Evolutionary conservation across 768 basidiomycete genomes (phyloP), one percentile per base, ranked within the genome.

Genomic region (Termitomyces sp.): DNA sequence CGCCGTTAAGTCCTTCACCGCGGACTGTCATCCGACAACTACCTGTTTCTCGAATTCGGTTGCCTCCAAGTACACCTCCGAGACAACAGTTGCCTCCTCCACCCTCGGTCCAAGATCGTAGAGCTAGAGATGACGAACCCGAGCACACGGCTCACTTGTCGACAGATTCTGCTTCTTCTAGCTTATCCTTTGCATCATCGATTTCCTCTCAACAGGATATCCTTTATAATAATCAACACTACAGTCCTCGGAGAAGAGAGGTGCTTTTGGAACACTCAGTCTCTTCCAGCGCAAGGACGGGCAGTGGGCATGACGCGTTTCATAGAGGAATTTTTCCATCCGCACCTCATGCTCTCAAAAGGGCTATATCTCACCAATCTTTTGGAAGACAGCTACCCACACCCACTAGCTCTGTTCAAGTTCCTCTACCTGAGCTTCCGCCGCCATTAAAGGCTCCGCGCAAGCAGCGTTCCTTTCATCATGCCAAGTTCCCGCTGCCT

Each of bases 381-480:
- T 70, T 86, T 40, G 67, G 67, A 38, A 76, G 73, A 62, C 67
- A 66, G 21, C 61, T 62, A 21, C 67, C 67, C 60, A 70, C 67
- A 14, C 62, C 66, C n/a, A 52, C 23, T 28, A 59, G 53, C 31
- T 66, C 71, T 48, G 56, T 65, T 23, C 62, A 71, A 10, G 64
- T 64, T 6, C 63, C 71, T 8, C 61, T 67, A 12, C 68, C 73
- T 44, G 66, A 63, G 31, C 64, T 73, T 17, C 56, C 62, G 28
- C 49, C 63, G n/a, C 50, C 62, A 19, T 70, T 72, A 21, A 78
- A 74, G 66, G 68, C 50, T 15, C 70, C 70, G 15, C 75, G 71
- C 57, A 84, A 85, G 66, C 84, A 84, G 65, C 80, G 80, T 38
- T 84, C 82, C n/a, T 86, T 85, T 61, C 79, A 85, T 66, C 78